Conservation (phyloP, 441 rosid genomes). For the Gossypium trilobum region DNA sequence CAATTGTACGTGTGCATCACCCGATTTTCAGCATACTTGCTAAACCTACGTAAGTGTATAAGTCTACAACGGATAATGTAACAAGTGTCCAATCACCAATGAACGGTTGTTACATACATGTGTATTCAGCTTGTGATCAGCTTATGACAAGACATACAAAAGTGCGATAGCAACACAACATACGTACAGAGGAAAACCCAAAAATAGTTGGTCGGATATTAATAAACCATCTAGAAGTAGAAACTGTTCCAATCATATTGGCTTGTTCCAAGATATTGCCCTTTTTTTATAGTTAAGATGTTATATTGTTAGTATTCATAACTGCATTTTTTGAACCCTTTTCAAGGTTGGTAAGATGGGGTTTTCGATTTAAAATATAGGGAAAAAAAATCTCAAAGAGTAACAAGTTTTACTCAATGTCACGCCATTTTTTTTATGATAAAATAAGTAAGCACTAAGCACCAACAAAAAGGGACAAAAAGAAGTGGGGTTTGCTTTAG, state of each 20-base stretch:
- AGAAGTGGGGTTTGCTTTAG: constrained; percentile 16
- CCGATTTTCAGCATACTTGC: too few relatives aligned
- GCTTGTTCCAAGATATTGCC: not conserved
- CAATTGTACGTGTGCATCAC: not conserved
- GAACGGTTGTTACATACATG: not conserved
- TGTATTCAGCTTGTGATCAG: not conserved
- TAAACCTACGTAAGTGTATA: too few relatives aligned
- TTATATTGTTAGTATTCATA: not conserved
- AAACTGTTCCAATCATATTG: not conserved
- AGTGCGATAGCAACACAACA: not conserved
- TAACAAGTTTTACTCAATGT: not conserved
- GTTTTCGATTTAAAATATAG: not conserved
- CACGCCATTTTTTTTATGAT: not conserved
- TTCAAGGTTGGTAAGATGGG: constrained; percentile 26
- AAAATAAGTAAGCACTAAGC: not conserved
- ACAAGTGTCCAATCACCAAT: not conserved
- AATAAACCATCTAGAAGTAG: constrained; percentile 5
- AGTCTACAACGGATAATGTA: not conserved
- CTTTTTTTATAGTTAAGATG: constrained; percentile 8
- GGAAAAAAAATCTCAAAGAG: constrained; percentile 15
- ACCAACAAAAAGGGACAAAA: not conserved
- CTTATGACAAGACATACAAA: not conserved
- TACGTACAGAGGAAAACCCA: not conserved
- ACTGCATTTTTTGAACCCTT: constrained; percentile 1
- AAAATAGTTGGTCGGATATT: not conserved